Percentiles rank a stretch among this genome's conserved stretches.
Evolutionary conservation across 2,329 filamentous ascomycete species (phyloP).

Genomic region (Fusarium sp.): DNA sequence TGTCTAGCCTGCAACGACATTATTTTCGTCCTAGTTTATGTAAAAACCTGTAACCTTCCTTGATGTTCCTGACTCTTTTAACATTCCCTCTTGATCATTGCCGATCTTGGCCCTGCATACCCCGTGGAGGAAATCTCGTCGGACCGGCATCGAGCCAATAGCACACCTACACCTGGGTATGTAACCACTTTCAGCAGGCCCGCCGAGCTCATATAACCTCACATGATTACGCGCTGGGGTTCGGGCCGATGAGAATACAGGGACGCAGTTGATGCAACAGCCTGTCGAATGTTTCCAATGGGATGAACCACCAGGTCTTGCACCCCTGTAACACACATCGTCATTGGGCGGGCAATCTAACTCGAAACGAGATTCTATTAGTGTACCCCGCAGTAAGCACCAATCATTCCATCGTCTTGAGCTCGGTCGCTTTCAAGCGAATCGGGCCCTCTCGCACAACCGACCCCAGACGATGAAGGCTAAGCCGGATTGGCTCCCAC

Average conservation of each 20-base stretch:
- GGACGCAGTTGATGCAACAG: background rate
- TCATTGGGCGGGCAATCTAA: constrained; percentile 11
- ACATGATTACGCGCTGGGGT: background rate
- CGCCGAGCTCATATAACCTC: background rate
- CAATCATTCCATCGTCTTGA: background rate
- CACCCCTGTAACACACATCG: constrained; percentile 19
- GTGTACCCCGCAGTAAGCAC: constrained; percentile 20
- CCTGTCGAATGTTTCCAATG: background rate
- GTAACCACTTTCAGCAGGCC: background rate
- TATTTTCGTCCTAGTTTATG: background rate
- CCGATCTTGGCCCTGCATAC: background rate
- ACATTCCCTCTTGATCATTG: background rate
- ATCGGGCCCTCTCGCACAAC: background rate
- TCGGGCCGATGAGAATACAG: constrained; percentile 1
- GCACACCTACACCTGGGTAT: background rate
- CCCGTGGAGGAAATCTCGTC: background rate
- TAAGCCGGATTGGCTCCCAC: background rate
- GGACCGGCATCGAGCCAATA: background rate
- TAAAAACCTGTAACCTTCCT: too few relatives aligned
- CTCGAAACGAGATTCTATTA: constrained; percentile 22
- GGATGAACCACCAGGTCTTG: background rate
- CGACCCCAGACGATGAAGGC: constrained; percentile 4
- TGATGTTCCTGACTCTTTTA: background rate
- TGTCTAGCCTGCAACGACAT: background rate
- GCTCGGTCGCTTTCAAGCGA: background rate